phyloP scores from a whole-genome alignment of 345 rosid species.

The Leavenworthia alabamica region DNA sequence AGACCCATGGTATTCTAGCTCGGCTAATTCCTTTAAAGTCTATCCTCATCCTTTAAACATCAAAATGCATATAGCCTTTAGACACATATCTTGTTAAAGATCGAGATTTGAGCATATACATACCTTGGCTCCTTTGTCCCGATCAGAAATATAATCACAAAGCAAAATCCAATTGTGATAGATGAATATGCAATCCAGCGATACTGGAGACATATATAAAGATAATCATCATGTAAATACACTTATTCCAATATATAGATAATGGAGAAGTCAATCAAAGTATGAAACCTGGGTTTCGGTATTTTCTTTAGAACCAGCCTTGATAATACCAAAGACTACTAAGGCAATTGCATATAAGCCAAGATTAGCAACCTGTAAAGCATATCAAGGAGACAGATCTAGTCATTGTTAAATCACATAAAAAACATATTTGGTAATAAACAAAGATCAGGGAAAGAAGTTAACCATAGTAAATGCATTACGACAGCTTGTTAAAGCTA shows the following conservation, averaged over 20 bases:
- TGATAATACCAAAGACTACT: constrained; percentile 45
- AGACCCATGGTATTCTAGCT: constrained; percentile 69
- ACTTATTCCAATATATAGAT: background rate
- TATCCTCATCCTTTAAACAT: constrained; percentile 42
- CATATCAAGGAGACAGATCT: constrained; percentile 3
- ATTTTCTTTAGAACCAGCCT: constrained; percentile 46
- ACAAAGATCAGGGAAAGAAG: constrained; percentile 16
- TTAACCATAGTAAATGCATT: constrained; percentile 93
- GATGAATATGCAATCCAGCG: constrained; percentile 89
- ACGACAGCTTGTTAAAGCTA: constrained; percentile 78
- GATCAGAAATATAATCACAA: constrained; percentile 66
- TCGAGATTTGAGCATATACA: background rate
- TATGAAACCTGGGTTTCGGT: constrained; percentile 68
- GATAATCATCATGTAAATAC: background rate
- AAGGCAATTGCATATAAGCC: constrained; percentile 77
- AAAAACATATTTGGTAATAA: background rate
- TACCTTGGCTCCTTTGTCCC: constrained; percentile 92
- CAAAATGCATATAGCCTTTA: background rate
- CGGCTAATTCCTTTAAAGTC: constrained; percentile 32
- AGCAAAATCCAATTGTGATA: constrained; percentile 73
- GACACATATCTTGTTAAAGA: background rate
- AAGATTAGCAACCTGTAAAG: constrained; percentile 76
- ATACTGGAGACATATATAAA: constrained; percentile 44
- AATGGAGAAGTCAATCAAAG: background rate
- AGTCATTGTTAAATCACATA: background rate